Conservation (phyloP, 345 rosid genomes). For the Salix arbutifolia region DNA sequence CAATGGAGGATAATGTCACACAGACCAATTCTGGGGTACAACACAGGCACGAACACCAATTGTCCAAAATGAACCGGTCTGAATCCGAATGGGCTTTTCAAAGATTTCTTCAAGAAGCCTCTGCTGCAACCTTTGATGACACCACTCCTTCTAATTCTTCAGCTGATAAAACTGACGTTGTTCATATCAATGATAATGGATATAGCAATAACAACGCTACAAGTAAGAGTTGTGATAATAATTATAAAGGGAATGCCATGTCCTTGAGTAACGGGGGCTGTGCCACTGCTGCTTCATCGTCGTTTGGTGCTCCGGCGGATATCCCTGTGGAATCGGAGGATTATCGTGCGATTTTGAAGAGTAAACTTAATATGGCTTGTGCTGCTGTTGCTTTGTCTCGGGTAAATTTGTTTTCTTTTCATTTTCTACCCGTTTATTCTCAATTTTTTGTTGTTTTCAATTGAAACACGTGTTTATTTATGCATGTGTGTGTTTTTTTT, state of each 20-base stretch:
- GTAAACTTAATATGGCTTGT: slow-evolving; percentile 29
- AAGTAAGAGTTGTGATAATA: background rate
- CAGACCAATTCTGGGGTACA: slow-evolving; percentile 16
- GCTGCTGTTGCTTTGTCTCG: slow-evolving; percentile 29
- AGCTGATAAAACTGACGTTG: slow-evolving; percentile 4
- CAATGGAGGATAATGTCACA: slow-evolving; percentile 4
- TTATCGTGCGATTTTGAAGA: slow-evolving; percentile 22
- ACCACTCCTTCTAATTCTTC: slow-evolving; percentile 4
- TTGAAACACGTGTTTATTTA: background rate
- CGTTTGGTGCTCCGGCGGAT: background rate
- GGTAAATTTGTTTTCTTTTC: slow-evolving; percentile 10
- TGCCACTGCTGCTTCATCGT: background rate
- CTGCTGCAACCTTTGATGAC: background rate
- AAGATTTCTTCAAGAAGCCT: slow-evolving; percentile 21
- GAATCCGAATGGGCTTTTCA: slow-evolving; percentile 31
- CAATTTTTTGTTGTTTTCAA: background rate
- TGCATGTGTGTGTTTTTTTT: background rate
- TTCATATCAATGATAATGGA: background rate
- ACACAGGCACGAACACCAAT: background rate
- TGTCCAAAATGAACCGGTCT: slow-evolving; percentile 21
- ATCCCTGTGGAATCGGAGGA: slow-evolving; percentile 26
- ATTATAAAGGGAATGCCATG: background rate
- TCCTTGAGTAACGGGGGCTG: background rate
- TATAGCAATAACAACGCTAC: background rate
- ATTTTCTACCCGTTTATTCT: background rate